Evolutionary conservation across 495 filamentous ascomycete genomes (phyloP), one percentile per base, ranked within the genome.

Genomic region (Chlorociboria aeruginascens): DNA sequence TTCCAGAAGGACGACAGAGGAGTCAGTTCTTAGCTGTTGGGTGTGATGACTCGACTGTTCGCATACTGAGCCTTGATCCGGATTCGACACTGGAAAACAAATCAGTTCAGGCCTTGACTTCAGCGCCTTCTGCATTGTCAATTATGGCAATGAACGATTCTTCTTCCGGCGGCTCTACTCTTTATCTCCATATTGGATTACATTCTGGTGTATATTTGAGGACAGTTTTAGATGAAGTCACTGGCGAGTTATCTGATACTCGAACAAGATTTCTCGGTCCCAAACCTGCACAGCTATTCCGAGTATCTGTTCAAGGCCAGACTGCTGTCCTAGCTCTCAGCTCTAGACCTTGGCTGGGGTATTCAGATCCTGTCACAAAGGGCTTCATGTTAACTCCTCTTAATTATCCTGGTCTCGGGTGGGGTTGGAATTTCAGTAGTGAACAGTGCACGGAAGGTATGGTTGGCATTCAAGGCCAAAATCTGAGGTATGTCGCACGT

Each of bases 121-220:
- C 92, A 12, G 82, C 86, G 2, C 92, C 93, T 1, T 93, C 86
- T 12, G 77, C 85, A 2, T 67, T 97, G 1, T 83, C 82, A n/a
- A 95, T 99, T 55, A 93, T 95, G 78, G 69, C 85, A 0, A 95
- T 95, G 89, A 76, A 82, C 2, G 92, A 99, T 53, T 90, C 89
- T 3, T 69, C 69, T 0, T 69, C 68, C 30, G 74, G 74, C 20
- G 87, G 86, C 17, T 83, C 77, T 7, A 93, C 89, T 2, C 70
- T 92, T 3, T 96, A 92, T 60, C 70, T 97, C 13, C 93, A 99
- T 54, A 96, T 99, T 44, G 93, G 93, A 36, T 74, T 99, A 13
- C 83, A 89, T 61, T 95, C 88, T 12, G 93, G 93, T 14, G 87
- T 97, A 6, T 99, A 99, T 61, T 73, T 99, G 16, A 77, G 93